Evolutionary conservation across 768 basidiomycete genomes (phyloP), one percentile per base, ranked within the genome.

Genomic region (Boletus vinaceobasis): DNA sequence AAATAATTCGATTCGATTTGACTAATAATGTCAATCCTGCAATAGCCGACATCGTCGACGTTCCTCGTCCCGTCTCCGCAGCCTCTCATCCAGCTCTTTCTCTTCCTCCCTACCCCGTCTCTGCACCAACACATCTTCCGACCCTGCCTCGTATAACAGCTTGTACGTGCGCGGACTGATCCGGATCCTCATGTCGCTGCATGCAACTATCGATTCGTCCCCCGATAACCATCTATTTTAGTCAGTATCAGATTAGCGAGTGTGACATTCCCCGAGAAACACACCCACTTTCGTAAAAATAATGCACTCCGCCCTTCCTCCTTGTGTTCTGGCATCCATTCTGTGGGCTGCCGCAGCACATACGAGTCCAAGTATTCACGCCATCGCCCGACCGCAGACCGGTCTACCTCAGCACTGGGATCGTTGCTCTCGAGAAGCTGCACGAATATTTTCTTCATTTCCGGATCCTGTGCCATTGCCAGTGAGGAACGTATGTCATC

Each of bases 331-430:
- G 81, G 80, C 40, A 80, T 39, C 88, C 88, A 88, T 62, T 90
- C 89, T 13, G 87, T 90, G 7, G 84, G 81, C 57, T 86, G 75
- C 39, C 75, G 78, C 75, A 86, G 78, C 58, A 87, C 84, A 63
- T 85, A 93, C 37, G 85, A 84, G 62, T 84, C 83, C 55, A 87
- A 73, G 62, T 93, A 91, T 65, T 82, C 86, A 46, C 82, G 73
- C 90, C 90, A 92, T 49, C 88, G 83, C 42, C 74, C 76, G 15
- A 71, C 54, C 35, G 76, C 62, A 11, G 77, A 74, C 43, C 77
- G 78, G 49, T 81, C 80, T 23, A 78, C 78, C 56, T 81, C 72
- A 44, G 82, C 75, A 60, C 87, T 90, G 27, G 87, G 79, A 65
- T 91, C 89, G 50, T 81, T 78, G 26, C 75, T 43, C 27, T 82